Conservation (phyloP, 2,329 filamentous ascomycete species). For the Knufia fluminis region DNA sequence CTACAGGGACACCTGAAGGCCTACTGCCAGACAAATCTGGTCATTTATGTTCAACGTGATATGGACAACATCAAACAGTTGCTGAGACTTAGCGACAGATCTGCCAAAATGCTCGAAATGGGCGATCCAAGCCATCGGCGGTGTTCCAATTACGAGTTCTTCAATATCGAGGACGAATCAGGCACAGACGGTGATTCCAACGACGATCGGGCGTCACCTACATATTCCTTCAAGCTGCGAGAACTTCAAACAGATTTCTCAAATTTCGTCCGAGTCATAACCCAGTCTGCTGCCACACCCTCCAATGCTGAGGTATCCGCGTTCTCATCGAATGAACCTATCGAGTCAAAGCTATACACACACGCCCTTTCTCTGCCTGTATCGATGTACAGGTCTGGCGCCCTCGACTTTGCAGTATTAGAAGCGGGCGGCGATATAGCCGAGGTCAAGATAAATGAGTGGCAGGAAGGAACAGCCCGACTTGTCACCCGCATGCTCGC, state of each 20-base stretch:
- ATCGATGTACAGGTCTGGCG: conserved; percentile 28
- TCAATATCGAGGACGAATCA: conserved; percentile 39
- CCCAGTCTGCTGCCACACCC: conserved; percentile 43
- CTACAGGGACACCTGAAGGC: conserved; percentile 33
- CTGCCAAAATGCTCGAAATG: conserved; percentile 34
- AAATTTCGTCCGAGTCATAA: conserved; percentile 50
- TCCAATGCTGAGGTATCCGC: conserved; percentile 49
- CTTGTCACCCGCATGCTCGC: conserved; percentile 48
- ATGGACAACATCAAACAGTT: conserved; percentile 33
- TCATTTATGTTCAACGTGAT: conserved; percentile 35
- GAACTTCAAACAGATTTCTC: conserved; percentile 53
- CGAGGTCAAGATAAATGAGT: conserved; percentile 51
- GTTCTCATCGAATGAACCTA: conserved; percentile 52
- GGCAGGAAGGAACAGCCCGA: conserved; percentile 42
- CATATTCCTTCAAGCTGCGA: conserved; percentile 41
- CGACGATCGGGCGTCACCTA: conserved; percentile 35
- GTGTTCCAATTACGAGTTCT: conserved; percentile 41
- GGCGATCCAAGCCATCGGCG: conserved; percentile 38
- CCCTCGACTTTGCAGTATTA: conserved; percentile 41
- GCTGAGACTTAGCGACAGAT: conserved; percentile 36
- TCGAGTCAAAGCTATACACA: conserved; percentile 45
- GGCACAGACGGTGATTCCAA: conserved; percentile 24
- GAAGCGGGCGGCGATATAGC: conserved; percentile 53
- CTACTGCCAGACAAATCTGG: conserved; percentile 31
- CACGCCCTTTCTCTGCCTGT: conserved; percentile 33